phyloP scores from a whole-genome alignment of 2,329 filamentous ascomycete genomes.

The Fonsecaea multimorphosa region DNA sequence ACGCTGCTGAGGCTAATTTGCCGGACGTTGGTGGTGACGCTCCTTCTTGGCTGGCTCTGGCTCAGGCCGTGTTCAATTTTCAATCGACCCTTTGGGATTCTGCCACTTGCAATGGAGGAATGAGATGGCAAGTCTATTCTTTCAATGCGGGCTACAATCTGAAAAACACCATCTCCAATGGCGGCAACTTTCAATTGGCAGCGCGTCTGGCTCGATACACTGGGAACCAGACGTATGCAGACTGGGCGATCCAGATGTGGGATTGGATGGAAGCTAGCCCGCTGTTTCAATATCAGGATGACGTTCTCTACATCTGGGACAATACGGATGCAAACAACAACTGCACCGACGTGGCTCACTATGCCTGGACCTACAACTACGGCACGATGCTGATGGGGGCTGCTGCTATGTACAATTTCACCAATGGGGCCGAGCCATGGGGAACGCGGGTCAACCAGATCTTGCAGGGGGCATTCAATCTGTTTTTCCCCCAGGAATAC shows the following conservation, averaged over 20 bases:
- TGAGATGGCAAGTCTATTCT: slow-evolving; percentile 79
- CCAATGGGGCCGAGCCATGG: slow-evolving; percentile 63
- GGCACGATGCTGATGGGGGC: slow-evolving; percentile 65
- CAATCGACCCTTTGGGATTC: slow-evolving; percentile 73
- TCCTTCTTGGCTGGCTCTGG: slow-evolving; percentile 75
- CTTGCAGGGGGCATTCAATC: slow-evolving; percentile 53
- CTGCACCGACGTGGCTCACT: slow-evolving; percentile 66
- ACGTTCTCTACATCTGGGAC: slow-evolving; percentile 63
- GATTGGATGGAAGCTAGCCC: slow-evolving; percentile 61
- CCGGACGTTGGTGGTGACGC: slow-evolving; percentile 48
- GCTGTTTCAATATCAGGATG: slow-evolving; percentile 62
- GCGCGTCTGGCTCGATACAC: slow-evolving; percentile 50
- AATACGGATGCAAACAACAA: slow-evolving; percentile 63
- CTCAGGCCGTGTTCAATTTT: slow-evolving; percentile 77
- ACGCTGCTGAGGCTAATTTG: slow-evolving; percentile 47
- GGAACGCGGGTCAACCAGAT: slow-evolving; percentile 62
- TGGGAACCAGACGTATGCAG: slow-evolving; percentile 47
- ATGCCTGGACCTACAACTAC: slow-evolving; percentile 71
- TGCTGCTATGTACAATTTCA: slow-evolving; percentile 72
- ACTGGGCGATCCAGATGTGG: slow-evolving; percentile 46
- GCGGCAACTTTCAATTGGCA: slow-evolving; percentile 58
- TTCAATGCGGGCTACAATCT: slow-evolving; percentile 59
- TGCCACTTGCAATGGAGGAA: slow-evolving; percentile 69
- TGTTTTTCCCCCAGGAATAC: slow-evolving; percentile 58
- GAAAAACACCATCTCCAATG: slow-evolving; percentile 61